A percentile compares a stretch with the other conserved stretches of the same genome.
phyloP scores from a whole-genome alignment of 2,329 filamentous ascomycete genomes.

The Xylariaceae sp. region DNA sequence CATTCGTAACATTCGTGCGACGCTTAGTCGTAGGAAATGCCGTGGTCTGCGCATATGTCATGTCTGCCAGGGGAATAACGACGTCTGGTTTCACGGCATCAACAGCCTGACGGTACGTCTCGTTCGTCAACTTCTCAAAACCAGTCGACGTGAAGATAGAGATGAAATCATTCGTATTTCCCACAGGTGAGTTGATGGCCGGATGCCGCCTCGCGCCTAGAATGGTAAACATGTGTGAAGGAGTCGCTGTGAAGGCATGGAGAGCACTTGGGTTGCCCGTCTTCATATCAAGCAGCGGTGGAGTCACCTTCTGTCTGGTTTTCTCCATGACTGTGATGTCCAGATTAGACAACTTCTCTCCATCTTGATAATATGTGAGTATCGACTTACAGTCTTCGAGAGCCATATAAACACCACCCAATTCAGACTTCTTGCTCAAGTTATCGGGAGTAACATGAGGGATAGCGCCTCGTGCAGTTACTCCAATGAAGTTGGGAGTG shows the following conservation, averaged over 20 bases:
- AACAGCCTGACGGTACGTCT: slow-evolving; percentile 63
- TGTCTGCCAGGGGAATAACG: slow-evolving; percentile 70
- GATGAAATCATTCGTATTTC: slow-evolving; percentile 65
- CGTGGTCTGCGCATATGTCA: slow-evolving; percentile 45
- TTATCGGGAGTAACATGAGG: slow-evolving; percentile 89
- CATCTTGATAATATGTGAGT: neutral
- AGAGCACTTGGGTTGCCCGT: slow-evolving; percentile 48
- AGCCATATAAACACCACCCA: slow-evolving; percentile 70
- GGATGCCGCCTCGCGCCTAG: slow-evolving; percentile 74
- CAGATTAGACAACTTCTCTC: neutral
- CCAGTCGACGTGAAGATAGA: slow-evolving; percentile 83
- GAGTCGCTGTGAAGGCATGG: slow-evolving; percentile 70
- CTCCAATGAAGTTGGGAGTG: slow-evolving; percentile 77
- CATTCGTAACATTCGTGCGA: slow-evolving; percentile 41
- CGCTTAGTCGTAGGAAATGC: slow-evolving; percentile 54
- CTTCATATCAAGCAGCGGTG: slow-evolving; percentile 45
- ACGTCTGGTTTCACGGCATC: slow-evolving; percentile 72
- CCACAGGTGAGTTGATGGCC: slow-evolving; percentile 64
- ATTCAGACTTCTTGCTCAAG: slow-evolving; percentile 56
- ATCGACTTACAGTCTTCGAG: slow-evolving; percentile 80
- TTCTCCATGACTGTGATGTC: slow-evolving; percentile 47
- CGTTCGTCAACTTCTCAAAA: slow-evolving; percentile 64
- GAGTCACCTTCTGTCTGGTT: slow-evolving; percentile 37
- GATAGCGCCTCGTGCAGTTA: slow-evolving; percentile 76
- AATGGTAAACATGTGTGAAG: slow-evolving; percentile 60